A percentile compares a stretch with the other conserved stretches of the same genome.
These are phyloP conservation scores for Hanseniaspora valbyensis DNA, from an alignment of 805 yeast genomes.

Conservation along the genomic window DNA sequence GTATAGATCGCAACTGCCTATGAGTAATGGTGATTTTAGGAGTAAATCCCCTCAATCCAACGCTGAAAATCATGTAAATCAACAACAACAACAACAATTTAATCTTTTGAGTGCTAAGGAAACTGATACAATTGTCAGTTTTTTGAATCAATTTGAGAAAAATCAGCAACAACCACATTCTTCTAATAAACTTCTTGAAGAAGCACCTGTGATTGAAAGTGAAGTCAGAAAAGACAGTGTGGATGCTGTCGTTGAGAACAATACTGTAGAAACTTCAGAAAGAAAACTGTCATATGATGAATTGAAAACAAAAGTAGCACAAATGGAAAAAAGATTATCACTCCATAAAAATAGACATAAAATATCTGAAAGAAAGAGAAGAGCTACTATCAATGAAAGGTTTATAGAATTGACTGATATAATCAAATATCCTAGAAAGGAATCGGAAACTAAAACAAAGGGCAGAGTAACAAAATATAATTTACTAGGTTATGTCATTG, in stretches of 20 bases:
- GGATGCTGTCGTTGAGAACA: not conserved
- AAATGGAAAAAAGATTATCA: conserved; percentile 4
- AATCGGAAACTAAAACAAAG: not conserved
- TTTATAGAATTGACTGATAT: conserved; percentile 25
- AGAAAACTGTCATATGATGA: conserved; percentile 11
- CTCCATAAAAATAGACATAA: conserved; percentile 14
- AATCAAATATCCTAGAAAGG: conserved; percentile 21
- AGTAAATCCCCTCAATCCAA: not conserved
- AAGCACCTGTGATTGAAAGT: not conserved
- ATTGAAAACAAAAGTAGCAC: not conserved
- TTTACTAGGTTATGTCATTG: conserved; percentile 24
- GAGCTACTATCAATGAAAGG: conserved; percentile 21
- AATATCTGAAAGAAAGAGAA: conserved; percentile 11
- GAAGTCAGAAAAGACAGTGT: not conserved
- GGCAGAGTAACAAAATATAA: conserved; percentile 28
- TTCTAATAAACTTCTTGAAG: not conserved
- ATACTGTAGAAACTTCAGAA: not conserved
- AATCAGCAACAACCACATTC: not conserved
- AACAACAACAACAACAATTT: not conserved
- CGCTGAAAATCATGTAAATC: too few relatives aligned
- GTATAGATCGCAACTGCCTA: not conserved
- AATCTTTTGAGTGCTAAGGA: conserved; percentile 27
- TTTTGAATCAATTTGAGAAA: conserved; percentile 24
- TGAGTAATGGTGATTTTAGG: too few relatives aligned
- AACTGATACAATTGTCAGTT: conserved; percentile 27